Percentiles rank a stretch among this genome's conserved stretches.
Conservation (phyloP, 768 basidiomycete species). For the Amanita brunnescens region DNA sequence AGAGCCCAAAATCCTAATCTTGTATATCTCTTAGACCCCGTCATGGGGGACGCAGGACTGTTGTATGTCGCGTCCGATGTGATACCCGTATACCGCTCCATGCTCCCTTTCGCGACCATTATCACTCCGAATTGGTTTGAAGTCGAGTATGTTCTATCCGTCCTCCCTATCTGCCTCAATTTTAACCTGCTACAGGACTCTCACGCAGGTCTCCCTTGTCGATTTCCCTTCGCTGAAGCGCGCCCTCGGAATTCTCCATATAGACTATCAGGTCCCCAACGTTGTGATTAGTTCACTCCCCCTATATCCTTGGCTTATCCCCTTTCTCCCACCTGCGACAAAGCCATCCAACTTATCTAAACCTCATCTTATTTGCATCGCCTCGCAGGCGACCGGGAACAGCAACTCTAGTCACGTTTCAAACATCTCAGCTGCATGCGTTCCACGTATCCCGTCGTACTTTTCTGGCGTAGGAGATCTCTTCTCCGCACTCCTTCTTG, state of each 20-base stretch:
- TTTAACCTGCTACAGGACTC: slow-evolving; percentile 37
- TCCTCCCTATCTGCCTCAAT: slow-evolving; percentile 14
- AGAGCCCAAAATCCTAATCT: slow-evolving; percentile 48
- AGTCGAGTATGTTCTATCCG: slow-evolving; percentile 60
- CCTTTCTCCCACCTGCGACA: slow-evolving; percentile 39
- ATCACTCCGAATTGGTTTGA: slow-evolving; percentile 99
- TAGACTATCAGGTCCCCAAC: slow-evolving; percentile 67
- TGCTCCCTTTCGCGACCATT: slow-evolving; percentile 79
- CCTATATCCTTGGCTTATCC: slow-evolving; percentile 50
- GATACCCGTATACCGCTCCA: slow-evolving; percentile 74
- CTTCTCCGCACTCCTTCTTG: slow-evolving; percentile 87
- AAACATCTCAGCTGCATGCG: slow-evolving; percentile 40
- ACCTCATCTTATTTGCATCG: slow-evolving; percentile 70
- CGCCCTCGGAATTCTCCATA: slow-evolving; percentile 70
- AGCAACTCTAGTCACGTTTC: slow-evolving; percentile 14
- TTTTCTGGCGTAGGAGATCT: slow-evolving; percentile 97
- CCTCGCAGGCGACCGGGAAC: slow-evolving; percentile 39
- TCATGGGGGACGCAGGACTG: slow-evolving; percentile 86
- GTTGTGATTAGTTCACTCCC: slow-evolving; percentile 91
- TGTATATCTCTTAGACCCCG: slow-evolving; percentile 89
- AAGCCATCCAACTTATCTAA: slow-evolving; percentile 22
- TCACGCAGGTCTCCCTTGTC: slow-evolving; percentile 67
- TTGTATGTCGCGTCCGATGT: slow-evolving; percentile 87
- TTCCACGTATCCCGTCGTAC: slow-evolving; percentile 81
- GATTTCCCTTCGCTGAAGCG: slow-evolving; percentile 55